Conservation (phyloP, 768 basidiomycete species). For the Tylopilus felleus region DNA sequence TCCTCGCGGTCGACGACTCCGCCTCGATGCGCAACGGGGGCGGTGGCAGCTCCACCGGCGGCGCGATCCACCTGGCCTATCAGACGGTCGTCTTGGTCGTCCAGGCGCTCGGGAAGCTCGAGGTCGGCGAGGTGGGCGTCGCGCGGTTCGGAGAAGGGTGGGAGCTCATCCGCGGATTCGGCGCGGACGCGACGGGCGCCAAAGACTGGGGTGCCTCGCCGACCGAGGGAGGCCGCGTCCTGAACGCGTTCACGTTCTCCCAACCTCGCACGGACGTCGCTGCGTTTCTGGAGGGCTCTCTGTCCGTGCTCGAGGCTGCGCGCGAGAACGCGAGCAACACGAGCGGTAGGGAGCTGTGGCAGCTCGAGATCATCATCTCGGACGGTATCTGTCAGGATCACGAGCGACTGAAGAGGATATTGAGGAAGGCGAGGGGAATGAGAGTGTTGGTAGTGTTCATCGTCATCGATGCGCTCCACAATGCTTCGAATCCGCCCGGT, state of each 20-base stretch:
- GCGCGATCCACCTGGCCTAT: constrained; percentile 80
- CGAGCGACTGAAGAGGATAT: constrained; percentile 70
- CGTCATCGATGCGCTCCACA: constrained; percentile 85
- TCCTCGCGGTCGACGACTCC: constrained; percentile 94
- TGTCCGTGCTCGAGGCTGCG: constrained; percentile 71
- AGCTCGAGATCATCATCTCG: constrained; percentile 96
- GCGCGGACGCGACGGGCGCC: constrained; percentile 76
- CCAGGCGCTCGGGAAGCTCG: constrained; percentile 85
- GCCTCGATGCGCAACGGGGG: constrained; percentile 68
- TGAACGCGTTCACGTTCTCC: constrained; percentile 83
- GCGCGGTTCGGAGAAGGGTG: constrained; percentile 87
- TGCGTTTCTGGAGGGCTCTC: constrained; percentile 73
- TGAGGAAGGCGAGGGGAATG: constrained; percentile 85
- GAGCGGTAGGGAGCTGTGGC: constrained; percentile 86
- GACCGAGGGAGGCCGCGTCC: constrained; percentile 41
- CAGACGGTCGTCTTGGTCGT: constrained; percentile 90
- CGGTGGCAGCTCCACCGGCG: constrained; percentile 4
- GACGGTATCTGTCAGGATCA: constrained; percentile 99
- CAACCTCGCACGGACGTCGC: constrained; percentile 89
- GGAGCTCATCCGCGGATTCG: constrained; percentile 87
- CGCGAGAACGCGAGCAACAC: constrained; percentile 58
- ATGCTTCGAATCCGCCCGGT: constrained; percentile 19
- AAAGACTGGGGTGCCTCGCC: constrained; percentile 38
- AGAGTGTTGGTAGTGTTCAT: constrained; percentile 96
- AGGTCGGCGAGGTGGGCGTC: constrained; percentile 92